These are phyloP conservation scores for Stephania cephalantha DNA, from an alignment of 164 flowering plant species.

Conservation along the genomic window DNA sequence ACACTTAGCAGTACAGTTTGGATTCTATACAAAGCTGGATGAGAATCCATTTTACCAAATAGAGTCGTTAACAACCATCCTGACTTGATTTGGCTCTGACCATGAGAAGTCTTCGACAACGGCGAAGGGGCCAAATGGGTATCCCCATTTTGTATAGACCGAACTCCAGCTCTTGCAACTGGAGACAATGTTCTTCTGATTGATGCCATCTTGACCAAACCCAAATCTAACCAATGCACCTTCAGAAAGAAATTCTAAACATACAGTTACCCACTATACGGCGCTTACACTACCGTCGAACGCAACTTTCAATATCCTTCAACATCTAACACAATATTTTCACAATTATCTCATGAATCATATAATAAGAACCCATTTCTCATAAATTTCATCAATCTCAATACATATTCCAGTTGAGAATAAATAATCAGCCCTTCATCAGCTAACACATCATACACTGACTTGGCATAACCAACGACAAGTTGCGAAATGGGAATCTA, in stretches of 20 bases:
- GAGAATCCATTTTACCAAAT: slow-evolving; percentile 32
- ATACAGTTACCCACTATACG: not conserved
- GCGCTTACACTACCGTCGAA: not conserved
- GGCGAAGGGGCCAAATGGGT: slow-evolving; percentile 50
- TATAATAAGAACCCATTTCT: not conserved
- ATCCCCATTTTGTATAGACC: slow-evolving; percentile 45
- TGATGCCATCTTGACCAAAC: slow-evolving; percentile 46
- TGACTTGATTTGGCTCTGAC: slow-evolving; percentile 32
- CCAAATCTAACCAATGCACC: not conserved
- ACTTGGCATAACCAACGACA: not conserved
- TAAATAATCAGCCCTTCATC: not conserved
- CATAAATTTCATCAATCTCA: not conserved
- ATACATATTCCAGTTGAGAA: not conserved
- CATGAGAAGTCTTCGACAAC: slow-evolving; percentile 50
- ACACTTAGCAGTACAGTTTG: slow-evolving; percentile 36
- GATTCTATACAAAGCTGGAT: slow-evolving; percentile 24
- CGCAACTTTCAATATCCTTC: not conserved
- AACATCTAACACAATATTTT: not conserved
- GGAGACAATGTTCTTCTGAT: slow-evolving; percentile 77
- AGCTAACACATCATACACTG: not conserved
- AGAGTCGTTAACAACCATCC: slow-evolving; percentile 33
- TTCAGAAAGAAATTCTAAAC: not conserved
- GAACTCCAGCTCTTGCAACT: slow-evolving; percentile 55
- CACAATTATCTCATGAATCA: not conserved
- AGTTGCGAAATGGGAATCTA: not conserved